These are phyloP conservation scores for Sphagnum magellanicum DNA, from an alignment of 228 moss, liverwort and hornwort species.

Conservation along the genomic window DNA sequence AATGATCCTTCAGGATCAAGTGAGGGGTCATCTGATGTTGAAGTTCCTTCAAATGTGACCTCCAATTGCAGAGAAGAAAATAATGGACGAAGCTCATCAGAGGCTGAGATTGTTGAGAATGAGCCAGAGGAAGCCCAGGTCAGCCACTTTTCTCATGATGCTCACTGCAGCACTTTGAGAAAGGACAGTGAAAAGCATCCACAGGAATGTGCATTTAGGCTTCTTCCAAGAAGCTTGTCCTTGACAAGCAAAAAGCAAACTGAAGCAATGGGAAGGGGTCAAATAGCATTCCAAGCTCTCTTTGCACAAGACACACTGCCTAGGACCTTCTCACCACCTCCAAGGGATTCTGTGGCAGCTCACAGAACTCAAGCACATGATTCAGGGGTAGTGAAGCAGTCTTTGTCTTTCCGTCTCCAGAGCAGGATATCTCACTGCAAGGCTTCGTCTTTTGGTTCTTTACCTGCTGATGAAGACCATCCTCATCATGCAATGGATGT, in stretches of 20 bases:
- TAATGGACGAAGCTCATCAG: constrained; percentile 6
- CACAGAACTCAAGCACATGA: constrained; percentile 5
- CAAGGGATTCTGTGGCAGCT: constrained; percentile 3
- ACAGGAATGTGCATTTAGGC: not conserved
- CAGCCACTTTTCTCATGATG: too few species aligned
- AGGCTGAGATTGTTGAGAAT: not conserved
- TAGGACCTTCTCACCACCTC: constrained; percentile 45
- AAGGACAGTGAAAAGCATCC: constrained; percentile 21
- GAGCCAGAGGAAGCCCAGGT: constrained; percentile 3
- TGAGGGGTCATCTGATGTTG: constrained; percentile 44
- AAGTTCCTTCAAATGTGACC: constrained; percentile 17
- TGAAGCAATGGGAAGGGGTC: constrained; percentile 46
- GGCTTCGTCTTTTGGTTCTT: not conserved
- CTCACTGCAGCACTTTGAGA: too few species aligned
- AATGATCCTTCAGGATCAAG: constrained; percentile 37
- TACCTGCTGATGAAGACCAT: too few species aligned
- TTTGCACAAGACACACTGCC: constrained; percentile 44
- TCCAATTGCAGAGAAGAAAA: constrained; percentile 10
- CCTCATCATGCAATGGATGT: too few species aligned
- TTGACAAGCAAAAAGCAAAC: constrained; percentile 12
- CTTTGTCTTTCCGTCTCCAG: constrained; percentile 6
- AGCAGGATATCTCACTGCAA: constrained; percentile 1
- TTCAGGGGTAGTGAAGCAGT: constrained; percentile 2
- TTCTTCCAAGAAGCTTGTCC: constrained; percentile 1
- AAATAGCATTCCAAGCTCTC: constrained; percentile 49